Evolutionary conservation across 1,284 basidiomycete genomes (phyloP).

Genomic region (Stereum hirsutum): DNA sequence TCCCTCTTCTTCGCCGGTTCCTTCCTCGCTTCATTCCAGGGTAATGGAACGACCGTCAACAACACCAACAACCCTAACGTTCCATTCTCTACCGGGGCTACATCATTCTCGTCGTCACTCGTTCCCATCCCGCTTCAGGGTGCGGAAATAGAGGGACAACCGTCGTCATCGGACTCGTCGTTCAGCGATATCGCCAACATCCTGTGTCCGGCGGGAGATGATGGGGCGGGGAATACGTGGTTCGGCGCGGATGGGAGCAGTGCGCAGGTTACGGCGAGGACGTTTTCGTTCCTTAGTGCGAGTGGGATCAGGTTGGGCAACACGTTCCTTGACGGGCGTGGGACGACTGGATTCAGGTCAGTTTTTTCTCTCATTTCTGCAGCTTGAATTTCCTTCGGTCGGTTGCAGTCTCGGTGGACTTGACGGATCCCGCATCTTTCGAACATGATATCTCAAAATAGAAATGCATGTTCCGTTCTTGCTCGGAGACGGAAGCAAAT

Average conservation of each 20-base stretch:
- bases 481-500: too few relatives aligned
- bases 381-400: too few relatives aligned
- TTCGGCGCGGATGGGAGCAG: conserved; percentile 66
- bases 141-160: conserved; percentile 62
- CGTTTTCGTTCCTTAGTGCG: conserved; percentile 63
- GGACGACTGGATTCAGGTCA: conserved; percentile 82
- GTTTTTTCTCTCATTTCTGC: conserved; percentile 15
- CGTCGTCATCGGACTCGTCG: conserved; percentile 52
- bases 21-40: conserved; percentile 69
- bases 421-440: too few relatives aligned
- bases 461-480: too few relatives aligned
- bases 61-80: conserved; percentile 69
- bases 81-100: conserved; percentile 67
- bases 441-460: too few relatives aligned
- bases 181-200: conserved; percentile 70
- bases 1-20: conserved; percentile 85
- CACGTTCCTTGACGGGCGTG: conserved; percentile 73
- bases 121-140: conserved; percentile 74
- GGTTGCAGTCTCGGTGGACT: too few relatives aligned
- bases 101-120: conserved; percentile 84
- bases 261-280: conserved; percentile 68
- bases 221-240: conserved; percentile 82
- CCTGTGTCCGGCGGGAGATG: conserved; percentile 75
- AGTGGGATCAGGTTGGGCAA: conserved; percentile 87
- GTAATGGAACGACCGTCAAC: conserved; percentile 46